A percentile compares a stretch with the other conserved stretches of the same genome.
These are phyloP conservation scores for Syzygium jambos DNA, from an alignment of 345 rosid species.

Conservation along the genomic window DNA sequence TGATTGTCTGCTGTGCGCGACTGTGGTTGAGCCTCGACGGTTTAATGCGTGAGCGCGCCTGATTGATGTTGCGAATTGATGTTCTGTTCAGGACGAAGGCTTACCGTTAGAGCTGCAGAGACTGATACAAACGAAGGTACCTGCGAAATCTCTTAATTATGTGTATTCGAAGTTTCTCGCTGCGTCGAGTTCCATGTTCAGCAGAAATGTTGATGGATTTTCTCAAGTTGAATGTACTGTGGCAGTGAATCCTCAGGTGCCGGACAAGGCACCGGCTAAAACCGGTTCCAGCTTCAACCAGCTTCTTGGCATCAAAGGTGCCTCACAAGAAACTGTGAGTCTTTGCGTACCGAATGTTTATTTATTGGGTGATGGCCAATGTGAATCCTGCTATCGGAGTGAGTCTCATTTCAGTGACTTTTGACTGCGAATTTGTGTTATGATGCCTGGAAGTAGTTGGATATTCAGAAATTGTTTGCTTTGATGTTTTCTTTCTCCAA, in stretches of 20 bases:
- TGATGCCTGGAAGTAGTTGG: neutral
- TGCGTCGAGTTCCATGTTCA: neutral
- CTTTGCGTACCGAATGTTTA: neutral
- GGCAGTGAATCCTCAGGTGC: slow-evolving; percentile 54
- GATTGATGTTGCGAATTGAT: neutral
- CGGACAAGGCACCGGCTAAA: slow-evolving; percentile 61
- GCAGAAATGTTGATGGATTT: neutral
- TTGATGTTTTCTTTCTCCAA: neutral
- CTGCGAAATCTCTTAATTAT: neutral
- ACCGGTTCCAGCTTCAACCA: slow-evolving; percentile 85
- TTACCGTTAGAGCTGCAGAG: slow-evolving; percentile 71
- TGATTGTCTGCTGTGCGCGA: neutral
- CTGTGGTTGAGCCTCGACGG: neutral
- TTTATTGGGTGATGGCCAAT: neutral
- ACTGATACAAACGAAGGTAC: slow-evolving; percentile 77
- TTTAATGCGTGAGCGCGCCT: neutral
- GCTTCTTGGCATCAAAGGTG: slow-evolving; percentile 97
- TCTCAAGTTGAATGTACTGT: neutral
- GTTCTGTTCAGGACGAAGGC: slow-evolving; percentile 45
- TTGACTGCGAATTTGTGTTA: neutral
- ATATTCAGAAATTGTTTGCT: neutral
- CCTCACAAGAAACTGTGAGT: slow-evolving; percentile 77
- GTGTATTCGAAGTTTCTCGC: neutral
- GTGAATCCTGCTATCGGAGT: neutral
- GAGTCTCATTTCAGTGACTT: neutral